Base-by-base conservation (phyloP, 2,329 filamentous ascomycete species). In the Cordyceps tenuipes region DNA sequence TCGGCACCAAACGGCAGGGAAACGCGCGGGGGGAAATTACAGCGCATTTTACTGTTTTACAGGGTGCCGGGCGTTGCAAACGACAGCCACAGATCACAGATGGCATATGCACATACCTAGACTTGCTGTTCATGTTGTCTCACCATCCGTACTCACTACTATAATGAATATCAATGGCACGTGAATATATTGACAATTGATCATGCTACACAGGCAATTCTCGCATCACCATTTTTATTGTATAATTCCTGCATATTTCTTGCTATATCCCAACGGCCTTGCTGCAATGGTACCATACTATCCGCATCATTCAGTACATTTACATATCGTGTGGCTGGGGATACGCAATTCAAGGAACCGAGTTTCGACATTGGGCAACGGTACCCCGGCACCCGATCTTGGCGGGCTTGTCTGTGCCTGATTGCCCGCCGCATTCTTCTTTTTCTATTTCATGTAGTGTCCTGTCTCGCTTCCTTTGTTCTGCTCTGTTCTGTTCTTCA, bases 301-400 rank as follows among this genome's bases (percentile, higher is more conserved):
- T 8, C 29, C n/a, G n/a, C n/a, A n/a, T n/a, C n/a, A n/a, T n/a
- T n/a, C n/a, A n/a, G n/a, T 29, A 29, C 29, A 29, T 29, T 7
- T 41, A 52, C 26, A 36, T 21, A 52, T 46, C 41, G 41, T 4
- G 57, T 59, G 57, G 57, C 57, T 59, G 57, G 57, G 48, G 47
- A 44, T 13, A 34, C 6, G 39, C 29, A 51, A 51, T 29, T 39
- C n/a, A 49, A 51, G 56, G 56, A 50, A 58, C 34, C 15, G 34
- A n/a, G 43, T 36, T 21, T 15, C 15, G 19, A 49, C 6, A 19
- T 48, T 43, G 44, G 44, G 46, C 46, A n/a, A 57, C 19, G 26
- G 29, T n/a, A 48, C 46, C 54, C 54, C 12, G 44, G 54, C 31
- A 39, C 19, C 54, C 7, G 43, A 57, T 31, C 52, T 55, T 55